Base-by-base conservation (phyloP, 768 basidiomycete species). In the Podaxis sp. region DNA sequence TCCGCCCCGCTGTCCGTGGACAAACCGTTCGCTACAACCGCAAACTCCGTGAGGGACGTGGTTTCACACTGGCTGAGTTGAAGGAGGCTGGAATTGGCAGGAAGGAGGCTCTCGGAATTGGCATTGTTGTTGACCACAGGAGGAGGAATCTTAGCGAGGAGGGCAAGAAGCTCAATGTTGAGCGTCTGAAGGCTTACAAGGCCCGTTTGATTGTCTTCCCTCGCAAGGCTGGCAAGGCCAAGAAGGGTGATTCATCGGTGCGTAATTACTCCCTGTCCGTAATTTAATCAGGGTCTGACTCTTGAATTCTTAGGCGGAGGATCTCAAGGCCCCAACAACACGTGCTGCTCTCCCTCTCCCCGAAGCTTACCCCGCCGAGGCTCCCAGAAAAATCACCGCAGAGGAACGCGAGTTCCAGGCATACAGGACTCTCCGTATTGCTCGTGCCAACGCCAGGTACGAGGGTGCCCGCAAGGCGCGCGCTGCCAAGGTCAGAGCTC, bases 1-100 rank as follows among this genome's bases (percentile, higher is more conserved):
- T 99, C 71, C 95, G 96, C 72, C 96, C 96, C 53, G 96, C 96
- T 65, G 97, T 99, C 70, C 95, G 95, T 76, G 93, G 84, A 64
- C 96, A 95, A 71, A 98, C 96, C 66, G 85, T 96, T 70, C 94
- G 95, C 69, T 99, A 99, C 89, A 99, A 99, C 86, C 87, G 91
- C 78, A 97, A 97, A 80, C 77, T 98, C 72, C 93, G 97, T 68
- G 92, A 95, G 75, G 96, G 96, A 63, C 93, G 96, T 73, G 96
- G 97, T 59, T 99, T 99, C 84, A 95, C 96, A 65, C 81, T 93
- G 52, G 85, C 85, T 52, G 97, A 99, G 79, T 84, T 99, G 75
- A 97, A 95, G 83, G 93, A 92, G 74, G 97, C 96, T 66, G 97
- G 97, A 53, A 85, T 99, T 74, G 89, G 91, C 70, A 87, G 85